Conservation (phyloP, 345 rosid species). For the Eucalyptus lansdowneana region DNA sequence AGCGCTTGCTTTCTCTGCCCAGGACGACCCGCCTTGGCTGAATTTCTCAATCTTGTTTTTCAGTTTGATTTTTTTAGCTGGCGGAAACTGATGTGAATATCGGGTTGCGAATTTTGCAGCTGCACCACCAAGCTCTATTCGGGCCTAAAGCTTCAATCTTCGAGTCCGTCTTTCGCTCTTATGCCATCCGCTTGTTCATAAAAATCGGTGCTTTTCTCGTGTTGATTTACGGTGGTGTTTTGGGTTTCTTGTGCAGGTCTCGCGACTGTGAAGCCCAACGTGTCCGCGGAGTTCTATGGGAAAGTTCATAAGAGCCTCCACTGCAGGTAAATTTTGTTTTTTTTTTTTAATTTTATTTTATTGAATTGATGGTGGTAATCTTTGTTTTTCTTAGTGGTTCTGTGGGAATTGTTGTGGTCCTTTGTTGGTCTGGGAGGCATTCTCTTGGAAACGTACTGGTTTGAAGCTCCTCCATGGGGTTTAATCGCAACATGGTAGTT, state of each 20-base stretch:
- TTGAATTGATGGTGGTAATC: neutral
- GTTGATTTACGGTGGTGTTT: neutral
- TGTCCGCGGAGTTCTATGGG: slow-evolving; percentile 57
- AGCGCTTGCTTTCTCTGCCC: neutral
- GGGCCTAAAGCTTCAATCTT: slow-evolving; percentile 62
- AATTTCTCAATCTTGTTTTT: neutral
- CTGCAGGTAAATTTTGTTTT: slow-evolving; percentile 20
- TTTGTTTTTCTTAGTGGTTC: neutral
- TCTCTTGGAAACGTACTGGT: neutral
- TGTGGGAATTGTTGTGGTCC: neutral
- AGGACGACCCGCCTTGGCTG: neutral
- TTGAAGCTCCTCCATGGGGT: neutral
- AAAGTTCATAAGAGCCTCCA: slow-evolving; percentile 58
- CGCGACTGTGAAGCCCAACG: slow-evolving; percentile 37
- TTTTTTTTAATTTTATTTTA: neutral
- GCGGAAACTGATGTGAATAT: neutral
- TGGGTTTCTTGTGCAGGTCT: neutral
- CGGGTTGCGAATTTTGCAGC: slow-evolving; percentile 21
- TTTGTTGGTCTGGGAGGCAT: neutral
- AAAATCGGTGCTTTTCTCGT: neutral
- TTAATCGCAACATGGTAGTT: neutral
- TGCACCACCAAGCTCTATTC: slow-evolving; percentile 56
- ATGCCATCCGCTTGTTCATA: neutral
- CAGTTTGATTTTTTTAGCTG: neutral
- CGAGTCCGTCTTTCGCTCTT: slow-evolving; percentile 25